Base-by-base conservation (phyloP, 129 eudicot species). In the Centaurea solstitialis region DNA sequence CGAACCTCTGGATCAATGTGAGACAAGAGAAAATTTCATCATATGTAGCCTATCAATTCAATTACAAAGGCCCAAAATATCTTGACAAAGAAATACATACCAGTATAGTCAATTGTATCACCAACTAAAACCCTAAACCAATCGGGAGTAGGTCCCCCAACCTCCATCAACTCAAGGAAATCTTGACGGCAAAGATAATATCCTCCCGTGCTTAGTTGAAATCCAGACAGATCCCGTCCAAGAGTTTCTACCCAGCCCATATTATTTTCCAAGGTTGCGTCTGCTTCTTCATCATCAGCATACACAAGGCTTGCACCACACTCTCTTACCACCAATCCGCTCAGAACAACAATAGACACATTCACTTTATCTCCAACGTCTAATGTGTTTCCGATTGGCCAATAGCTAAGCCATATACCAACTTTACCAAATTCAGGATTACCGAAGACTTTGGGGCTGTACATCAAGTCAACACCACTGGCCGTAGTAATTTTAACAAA, bases 251-350 rank as follows among this genome's bases (percentile, higher is more conserved):
- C 67, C 21, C 22, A 24, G 9, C 1, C 28, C 4, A 9, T 26
- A 37, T 6, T 59, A 33, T 18, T 20, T 59, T 75, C 5, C 50
- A 57, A 75, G 70, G 35, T n/a, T 6, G 33, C 79, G 0, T 53
- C 0, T 0, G n/a, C 70, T 59, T 17, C 68, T 47, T 74, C 70
- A 33, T 61, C 57, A 61, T 74, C 66, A 47, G 70, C 1, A 11
- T 75, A 75, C 45, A 75, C 79, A 35, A 75, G 79, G 18, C 53
- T 75, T 33, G 70, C 53, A 3, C 79, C 70, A 20, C 79, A 75
- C 15, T 18, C 47, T 3, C 3, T 26, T 28, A 75, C n/a, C 28
- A 33, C 33, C 47, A 75, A 18, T n/a, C 79, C 79, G 1, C 10
- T 61, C 11, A 75, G 3, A 6, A 35, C 79, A 35, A 9, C 11